phyloP scores from a whole-genome alignment of 2,329 filamentous ascomycete species.

The Claviceps monticola region DNA sequence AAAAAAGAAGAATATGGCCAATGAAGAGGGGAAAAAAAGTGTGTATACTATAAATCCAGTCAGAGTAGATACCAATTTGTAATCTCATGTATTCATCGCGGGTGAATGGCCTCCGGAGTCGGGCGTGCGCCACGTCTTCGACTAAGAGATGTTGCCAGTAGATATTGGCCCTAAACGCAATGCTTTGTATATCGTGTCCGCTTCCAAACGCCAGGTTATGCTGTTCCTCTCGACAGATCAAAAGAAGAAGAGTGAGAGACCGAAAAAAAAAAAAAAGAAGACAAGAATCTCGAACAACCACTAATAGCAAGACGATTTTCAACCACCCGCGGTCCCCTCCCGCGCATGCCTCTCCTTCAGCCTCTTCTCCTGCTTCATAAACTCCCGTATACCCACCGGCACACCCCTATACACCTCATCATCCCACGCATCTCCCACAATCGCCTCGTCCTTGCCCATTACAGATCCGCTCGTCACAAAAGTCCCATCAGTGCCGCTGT shows the following conservation, averaged over 20 bases:
- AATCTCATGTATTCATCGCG: no score
- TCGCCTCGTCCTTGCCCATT: constrained; percentile 21
- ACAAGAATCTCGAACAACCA: not conserved
- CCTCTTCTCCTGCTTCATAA: constrained; percentile 93
- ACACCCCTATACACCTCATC: constrained; percentile 65
- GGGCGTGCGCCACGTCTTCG: no score
- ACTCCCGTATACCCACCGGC: constrained; percentile 86
- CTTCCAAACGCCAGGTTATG: not conserved
- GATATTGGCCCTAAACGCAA: not conserved
- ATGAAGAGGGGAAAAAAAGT: not conserved
- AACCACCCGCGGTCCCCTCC: constrained; percentile 34
- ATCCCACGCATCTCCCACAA: constrained; percentile 40
- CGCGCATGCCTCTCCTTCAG: constrained; percentile 60
- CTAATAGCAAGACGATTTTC: not conserved
- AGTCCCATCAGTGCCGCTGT: constrained; percentile 53
- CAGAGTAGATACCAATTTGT: not conserved
- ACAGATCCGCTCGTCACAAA: constrained; percentile 52
- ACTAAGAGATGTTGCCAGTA: not conserved
- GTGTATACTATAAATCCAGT: not conserved
- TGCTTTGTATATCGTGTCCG: not conserved
- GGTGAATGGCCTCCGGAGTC: no score
- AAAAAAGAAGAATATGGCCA: not conserved
- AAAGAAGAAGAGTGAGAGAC: no score
- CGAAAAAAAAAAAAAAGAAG: not conserved
- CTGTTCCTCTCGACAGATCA: not conserved